Conservation (phyloP, 768 basidiomycete species). For the Hirschioporus abietinus region DNA sequence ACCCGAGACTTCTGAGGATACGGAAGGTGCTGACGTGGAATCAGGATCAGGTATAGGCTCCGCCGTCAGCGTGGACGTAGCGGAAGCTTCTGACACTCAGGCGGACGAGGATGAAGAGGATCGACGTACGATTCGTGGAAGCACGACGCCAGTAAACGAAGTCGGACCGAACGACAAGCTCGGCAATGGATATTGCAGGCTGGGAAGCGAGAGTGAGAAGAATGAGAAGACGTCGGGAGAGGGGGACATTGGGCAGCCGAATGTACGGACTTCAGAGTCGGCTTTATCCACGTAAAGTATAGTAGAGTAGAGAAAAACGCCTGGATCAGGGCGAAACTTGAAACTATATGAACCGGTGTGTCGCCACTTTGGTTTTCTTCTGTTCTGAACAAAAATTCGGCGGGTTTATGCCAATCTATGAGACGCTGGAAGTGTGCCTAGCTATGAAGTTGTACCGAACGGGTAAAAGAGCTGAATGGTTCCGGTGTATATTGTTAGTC, state of each 20-base stretch:
- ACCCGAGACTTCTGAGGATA: slow-evolving; percentile 17
- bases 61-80: neutral
- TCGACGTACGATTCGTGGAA: slow-evolving; percentile 34
- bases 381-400: neutral
- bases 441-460: neutral
- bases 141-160: slow-evolving; percentile 13
- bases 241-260: neutral
- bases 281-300: neutral
- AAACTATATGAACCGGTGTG: no score
- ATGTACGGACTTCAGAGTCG: neutral
- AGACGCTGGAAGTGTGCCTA: neutral
- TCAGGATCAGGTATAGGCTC: neutral
- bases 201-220: neutral
- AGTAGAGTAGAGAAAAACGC: neutral
- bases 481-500: neutral
- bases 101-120: slow-evolving; percentile 37
- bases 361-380: neutral
- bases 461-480: neutral
- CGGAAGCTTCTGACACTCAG: neutral
- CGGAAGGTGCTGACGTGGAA: slow-evolving; percentile 16
- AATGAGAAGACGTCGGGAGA: neutral
- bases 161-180: slow-evolving; percentile 1
- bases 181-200: slow-evolving; percentile 2
- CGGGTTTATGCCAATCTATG: neutral
- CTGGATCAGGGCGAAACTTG: neutral